Conservation (phyloP, 352 stramenopile genomes). For the Pythium sp. region DNA sequence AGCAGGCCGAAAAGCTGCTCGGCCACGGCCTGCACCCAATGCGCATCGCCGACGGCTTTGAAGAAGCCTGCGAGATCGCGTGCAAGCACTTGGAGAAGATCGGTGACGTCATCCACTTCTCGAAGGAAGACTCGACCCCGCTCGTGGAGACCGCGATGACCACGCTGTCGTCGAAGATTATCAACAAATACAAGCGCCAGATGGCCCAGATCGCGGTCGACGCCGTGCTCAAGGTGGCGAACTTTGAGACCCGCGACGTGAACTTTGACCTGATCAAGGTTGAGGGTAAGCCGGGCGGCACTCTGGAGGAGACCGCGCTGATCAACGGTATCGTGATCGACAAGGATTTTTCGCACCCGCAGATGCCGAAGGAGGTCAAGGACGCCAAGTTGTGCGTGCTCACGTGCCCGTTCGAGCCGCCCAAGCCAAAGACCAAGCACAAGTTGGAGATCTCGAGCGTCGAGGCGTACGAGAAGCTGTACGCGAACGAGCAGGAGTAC, state of each 20-base stretch:
- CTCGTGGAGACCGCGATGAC: constrained; percentile 98
- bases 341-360: constrained; percentile 99
- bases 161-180: constrained; percentile 98
- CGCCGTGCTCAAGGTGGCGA: constrained; percentile 96
- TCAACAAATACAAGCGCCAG: constrained; percentile 98
- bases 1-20: constrained; percentile 97
- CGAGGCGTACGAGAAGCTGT: constrained; percentile 97
- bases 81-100: constrained; percentile 95
- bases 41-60: constrained; percentile 98
- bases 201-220: constrained; percentile 99
- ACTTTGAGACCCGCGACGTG: constrained; percentile 98
- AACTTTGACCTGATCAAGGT: constrained; percentile 99
- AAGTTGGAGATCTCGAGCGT: constrained; percentile 99
- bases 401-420: constrained; percentile 98
- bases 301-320: constrained; percentile 96
- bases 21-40: constrained; percentile 97
- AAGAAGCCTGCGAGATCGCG: constrained; percentile 96
- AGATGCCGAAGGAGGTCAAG: constrained; percentile 98
- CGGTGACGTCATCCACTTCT: constrained; percentile 96
- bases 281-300: constrained; percentile 97
- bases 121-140: constrained; percentile 91
- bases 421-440: constrained; percentile 99
- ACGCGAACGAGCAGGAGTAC: constrained; percentile 98
- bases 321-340: constrained; percentile 99
- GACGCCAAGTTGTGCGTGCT: constrained; percentile 99